Percentiles rank a stretch among this genome's conserved stretches.
phyloP scores from a whole-genome alignment of 192 early-diverging fungal genomes.

The Jimgerdemannia flammicorona region DNA sequence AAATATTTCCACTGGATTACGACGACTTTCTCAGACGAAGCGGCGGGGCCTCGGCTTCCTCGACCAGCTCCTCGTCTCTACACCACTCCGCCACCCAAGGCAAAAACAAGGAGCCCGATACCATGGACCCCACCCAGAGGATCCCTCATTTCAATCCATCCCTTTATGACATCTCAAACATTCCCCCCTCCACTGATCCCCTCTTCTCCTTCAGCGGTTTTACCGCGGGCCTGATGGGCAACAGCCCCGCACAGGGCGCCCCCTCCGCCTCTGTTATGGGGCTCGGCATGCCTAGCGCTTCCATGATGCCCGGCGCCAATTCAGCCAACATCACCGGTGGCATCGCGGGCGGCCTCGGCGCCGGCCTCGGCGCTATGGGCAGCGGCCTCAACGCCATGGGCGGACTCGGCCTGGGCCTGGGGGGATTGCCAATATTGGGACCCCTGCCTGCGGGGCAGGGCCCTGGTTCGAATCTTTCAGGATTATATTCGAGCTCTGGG shows the following conservation, averaged over 20 bases:
- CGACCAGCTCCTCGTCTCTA: background rate
- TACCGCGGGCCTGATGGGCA: slow-evolving; percentile 17
- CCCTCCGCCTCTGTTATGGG: background rate
- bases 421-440: background rate
- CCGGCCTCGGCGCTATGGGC: background rate
- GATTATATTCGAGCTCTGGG: slow-evolving; percentile 44
- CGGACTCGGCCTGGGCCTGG: background rate
- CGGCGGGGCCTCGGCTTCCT: background rate
- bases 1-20: too few species aligned
- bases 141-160: slow-evolving; percentile 15
- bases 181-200: slow-evolving; percentile 17
- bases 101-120: background rate
- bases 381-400: background rate
- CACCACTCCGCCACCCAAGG: background rate
- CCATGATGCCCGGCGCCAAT: background rate
- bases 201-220: slow-evolving; percentile 18
- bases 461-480: slow-evolving; percentile 15
- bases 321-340: background rate
- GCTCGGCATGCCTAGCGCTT: background rate
- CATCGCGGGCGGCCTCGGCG: background rate
- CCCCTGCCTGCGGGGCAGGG: background rate
- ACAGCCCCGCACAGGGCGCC: background rate
- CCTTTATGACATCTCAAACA: slow-evolving; percentile 20
- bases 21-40: background rate
- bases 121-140: background rate